Conservation (phyloP, 176 grass and related monocot species). For the Triticum dicoccoides region DNA sequence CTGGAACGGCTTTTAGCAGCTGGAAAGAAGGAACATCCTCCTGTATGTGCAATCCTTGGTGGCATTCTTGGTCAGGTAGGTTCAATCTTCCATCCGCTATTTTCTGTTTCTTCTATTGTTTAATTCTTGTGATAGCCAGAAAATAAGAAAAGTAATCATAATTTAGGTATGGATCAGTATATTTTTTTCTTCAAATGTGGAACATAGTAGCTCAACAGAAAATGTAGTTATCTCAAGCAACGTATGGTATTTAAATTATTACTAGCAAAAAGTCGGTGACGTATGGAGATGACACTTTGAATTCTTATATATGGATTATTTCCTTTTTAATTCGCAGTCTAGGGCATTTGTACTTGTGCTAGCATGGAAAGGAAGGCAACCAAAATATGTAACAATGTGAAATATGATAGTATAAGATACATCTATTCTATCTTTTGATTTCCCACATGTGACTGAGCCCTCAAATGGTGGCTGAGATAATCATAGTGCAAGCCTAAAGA, state of each 20-base stretch:
- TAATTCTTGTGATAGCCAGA: neutral
- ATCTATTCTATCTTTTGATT: neutral
- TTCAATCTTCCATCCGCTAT: neutral
- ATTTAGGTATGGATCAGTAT: neutral
- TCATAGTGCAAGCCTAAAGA: neutral
- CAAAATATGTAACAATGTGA: neutral
- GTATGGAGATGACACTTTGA: too few species aligned
- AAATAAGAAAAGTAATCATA: neutral
- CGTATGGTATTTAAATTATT: neutral
- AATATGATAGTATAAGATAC: neutral
- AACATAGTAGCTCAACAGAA: neutral
- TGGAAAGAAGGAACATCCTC: constrained; percentile 75
- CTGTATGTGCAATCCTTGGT: constrained; percentile 90
- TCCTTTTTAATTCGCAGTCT: neutral
- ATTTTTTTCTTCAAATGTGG: neutral
- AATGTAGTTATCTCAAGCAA: neutral
- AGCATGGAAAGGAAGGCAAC: neutral
- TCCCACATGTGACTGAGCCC: neutral
- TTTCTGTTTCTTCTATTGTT: neutral
- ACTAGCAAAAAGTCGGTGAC: neutral
- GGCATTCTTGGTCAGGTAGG: constrained; percentile 97
- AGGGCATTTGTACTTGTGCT: neutral
- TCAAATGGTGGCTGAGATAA: neutral
- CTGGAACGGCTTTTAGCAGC: constrained; percentile 65
- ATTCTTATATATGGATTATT: neutral